These are phyloP conservation scores for Spirogloea muscicola DNA, from an alignment of 139 green algal species.

Conservation along the genomic window DNA sequence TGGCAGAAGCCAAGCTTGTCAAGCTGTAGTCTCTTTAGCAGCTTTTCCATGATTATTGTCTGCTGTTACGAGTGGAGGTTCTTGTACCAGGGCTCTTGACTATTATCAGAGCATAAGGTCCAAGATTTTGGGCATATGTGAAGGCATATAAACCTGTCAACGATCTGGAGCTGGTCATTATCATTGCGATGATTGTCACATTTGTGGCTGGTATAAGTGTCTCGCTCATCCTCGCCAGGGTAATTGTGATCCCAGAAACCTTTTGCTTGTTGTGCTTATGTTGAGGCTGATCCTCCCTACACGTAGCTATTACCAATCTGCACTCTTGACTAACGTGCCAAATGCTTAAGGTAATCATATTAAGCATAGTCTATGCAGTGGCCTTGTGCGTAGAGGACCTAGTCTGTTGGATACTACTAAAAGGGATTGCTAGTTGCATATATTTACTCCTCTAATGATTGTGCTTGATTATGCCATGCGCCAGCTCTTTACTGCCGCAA, in stretches of 20 bases:
- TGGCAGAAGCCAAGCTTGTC: too few relatives aligned
- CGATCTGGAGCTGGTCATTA: constrained; percentile 1
- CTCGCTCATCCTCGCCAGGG: not conserved
- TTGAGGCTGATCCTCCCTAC: too few relatives aligned
- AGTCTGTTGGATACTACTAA: not conserved
- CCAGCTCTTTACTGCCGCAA: constrained; percentile 14
- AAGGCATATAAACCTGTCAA: constrained; percentile 10
- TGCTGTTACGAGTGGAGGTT: too few relatives aligned
- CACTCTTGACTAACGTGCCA: too few relatives aligned
- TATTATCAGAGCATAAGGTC: not conserved
- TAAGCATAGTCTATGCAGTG: not conserved
- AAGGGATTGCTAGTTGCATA: not conserved
- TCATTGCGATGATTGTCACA: constrained; percentile 1
- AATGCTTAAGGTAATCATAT: too few relatives aligned
- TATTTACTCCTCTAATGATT: not conserved
- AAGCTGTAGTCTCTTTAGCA: too few relatives aligned
- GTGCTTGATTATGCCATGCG: not conserved
- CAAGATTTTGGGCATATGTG: not conserved
- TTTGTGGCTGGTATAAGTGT: not conserved
- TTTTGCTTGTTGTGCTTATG: too few relatives aligned
- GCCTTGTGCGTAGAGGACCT: not conserved
- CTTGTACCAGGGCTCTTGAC: too few relatives aligned
- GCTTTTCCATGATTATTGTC: too few relatives aligned
- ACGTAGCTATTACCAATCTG: too few relatives aligned
- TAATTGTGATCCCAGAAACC: too few relatives aligned